A percentile compares a stretch with the other conserved stretches of the same genome.
These are phyloP conservation scores for Nothophytophthora sp. DNA, from an alignment of 352 stramenopile species.

Conservation along the genomic window DNA sequence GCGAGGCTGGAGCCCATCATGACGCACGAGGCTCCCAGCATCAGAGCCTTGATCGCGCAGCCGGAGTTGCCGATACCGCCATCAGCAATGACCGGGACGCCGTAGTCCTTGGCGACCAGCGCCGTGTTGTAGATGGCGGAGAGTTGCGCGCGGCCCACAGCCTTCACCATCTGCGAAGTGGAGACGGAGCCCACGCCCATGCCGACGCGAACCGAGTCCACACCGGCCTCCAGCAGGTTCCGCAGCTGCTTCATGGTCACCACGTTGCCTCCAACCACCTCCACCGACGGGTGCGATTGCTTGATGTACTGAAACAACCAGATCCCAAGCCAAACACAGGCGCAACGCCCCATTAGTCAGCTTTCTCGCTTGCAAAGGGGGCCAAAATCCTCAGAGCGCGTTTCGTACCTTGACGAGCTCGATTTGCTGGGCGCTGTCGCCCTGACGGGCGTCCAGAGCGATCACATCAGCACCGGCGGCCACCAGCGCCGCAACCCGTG, in stretches of 20 bases:
- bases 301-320: slow-evolving; percentile 87
- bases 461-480: slow-evolving; percentile 97
- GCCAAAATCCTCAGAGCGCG: not conserved
- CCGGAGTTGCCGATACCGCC: slow-evolving; percentile 97
- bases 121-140: slow-evolving; percentile 98
- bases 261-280: slow-evolving; percentile 99
- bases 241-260: slow-evolving; percentile 96
- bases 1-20: slow-evolving; percentile 99
- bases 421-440: slow-evolving; percentile 92
- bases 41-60: slow-evolving; percentile 97
- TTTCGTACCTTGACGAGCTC: slow-evolving; percentile 52
- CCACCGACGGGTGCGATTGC: slow-evolving; percentile 79
- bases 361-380: not conserved
- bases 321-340: not conserved
- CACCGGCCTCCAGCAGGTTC: slow-evolving; percentile 96
- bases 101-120: slow-evolving; percentile 92
- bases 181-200: slow-evolving; percentile 99
- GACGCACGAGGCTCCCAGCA: slow-evolving; percentile 95
- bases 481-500: slow-evolving; percentile 85
- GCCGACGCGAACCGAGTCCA: slow-evolving; percentile 98
- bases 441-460: slow-evolving; percentile 98
- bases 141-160: slow-evolving; percentile 96
- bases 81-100: slow-evolving; percentile 98
- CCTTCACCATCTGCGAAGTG: slow-evolving; percentile 99
- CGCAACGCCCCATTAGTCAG: slow-evolving; percentile 2